Evolutionary conservation across 768 basidiomycete genomes (phyloP).

Genomic region (Hebeloma cylindrosporum): DNA sequence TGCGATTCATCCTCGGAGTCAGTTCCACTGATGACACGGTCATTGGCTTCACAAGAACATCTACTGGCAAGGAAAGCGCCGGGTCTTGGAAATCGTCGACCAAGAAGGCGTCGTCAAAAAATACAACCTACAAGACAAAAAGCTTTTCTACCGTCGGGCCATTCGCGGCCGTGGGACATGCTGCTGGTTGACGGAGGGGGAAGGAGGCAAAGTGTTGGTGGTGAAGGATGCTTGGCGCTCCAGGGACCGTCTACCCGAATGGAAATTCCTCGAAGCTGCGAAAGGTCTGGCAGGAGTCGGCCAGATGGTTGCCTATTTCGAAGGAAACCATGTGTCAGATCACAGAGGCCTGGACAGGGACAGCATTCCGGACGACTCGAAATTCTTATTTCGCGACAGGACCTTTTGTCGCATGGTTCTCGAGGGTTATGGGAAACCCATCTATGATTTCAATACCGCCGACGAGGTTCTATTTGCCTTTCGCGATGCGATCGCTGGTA

Average conservation of each 20-base stretch:
- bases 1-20: slow-evolving; percentile 21
- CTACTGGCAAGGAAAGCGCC: slow-evolving; percentile 12
- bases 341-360: slow-evolving; percentile 2
- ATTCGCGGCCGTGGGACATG: slow-evolving; percentile 20
- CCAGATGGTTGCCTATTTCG: slow-evolving; percentile 13
- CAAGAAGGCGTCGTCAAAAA: background rate
- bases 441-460: slow-evolving; percentile 10
- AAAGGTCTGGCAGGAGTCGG: slow-evolving; percentile 16
- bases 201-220: background rate
- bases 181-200: slow-evolving; percentile 19
- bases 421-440: slow-evolving; percentile 7
- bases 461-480: slow-evolving; percentile 13
- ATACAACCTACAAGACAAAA: background rate
- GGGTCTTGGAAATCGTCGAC: slow-evolving; percentile 1
- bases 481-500: slow-evolving; percentile 17
- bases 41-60: slow-evolving; percentile 19
- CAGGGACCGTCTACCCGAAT: slow-evolving; percentile 5
- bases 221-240: slow-evolving; percentile 24
- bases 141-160: slow-evolving; percentile 12
- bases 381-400: background rate
- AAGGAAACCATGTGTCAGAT: background rate
- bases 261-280: slow-evolving; percentile 5
- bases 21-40: slow-evolving; percentile 13
- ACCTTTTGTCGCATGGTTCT: slow-evolving; percentile 13
- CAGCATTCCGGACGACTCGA: background rate